Evolutionary conservation across 345 rosid species (phyloP).

Genomic region (Draba incana): DNA sequence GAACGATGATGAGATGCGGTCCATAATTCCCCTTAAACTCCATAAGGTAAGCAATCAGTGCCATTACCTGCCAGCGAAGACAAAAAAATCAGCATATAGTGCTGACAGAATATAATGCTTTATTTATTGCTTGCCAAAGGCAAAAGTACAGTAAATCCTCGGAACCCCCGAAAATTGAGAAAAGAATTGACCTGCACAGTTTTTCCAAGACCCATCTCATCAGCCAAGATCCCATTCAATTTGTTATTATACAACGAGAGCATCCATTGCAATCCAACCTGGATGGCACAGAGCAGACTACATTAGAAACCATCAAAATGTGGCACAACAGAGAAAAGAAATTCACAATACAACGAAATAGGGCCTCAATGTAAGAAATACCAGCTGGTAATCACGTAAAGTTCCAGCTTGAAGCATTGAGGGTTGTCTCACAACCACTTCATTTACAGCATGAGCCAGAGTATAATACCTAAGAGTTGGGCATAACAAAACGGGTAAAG

Average conservation of each 20-base stretch:
- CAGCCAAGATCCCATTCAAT: constrained; percentile 98
- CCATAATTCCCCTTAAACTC: constrained; percentile 99
- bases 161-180: constrained; percentile 24
- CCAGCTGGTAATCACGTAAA: constrained; percentile 98
- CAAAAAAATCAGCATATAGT: constrained; percentile 27
- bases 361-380: constrained; percentile 47
- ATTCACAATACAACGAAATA: constrained; percentile 11
- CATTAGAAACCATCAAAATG: constrained; percentile 14
- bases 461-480: constrained; percentile 70
- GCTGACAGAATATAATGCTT: constrained; percentile 20
- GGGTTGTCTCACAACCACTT: constrained; percentile 87
- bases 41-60: constrained; percentile 98
- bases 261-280: constrained; percentile 99
- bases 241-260: constrained; percentile 97
- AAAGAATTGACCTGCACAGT: constrained; percentile 84
- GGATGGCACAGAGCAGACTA: constrained; percentile 32
- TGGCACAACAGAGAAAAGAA: constrained; percentile 20
- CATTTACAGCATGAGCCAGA: constrained; percentile 99
- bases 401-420: constrained; percentile 96
- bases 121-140: constrained; percentile 24
- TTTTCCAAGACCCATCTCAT: constrained; percentile 99
- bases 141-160: constrained; percentile 12
- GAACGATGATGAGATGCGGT: constrained; percentile 99
- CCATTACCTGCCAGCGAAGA: constrained; percentile 75
- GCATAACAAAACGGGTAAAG: constrained; percentile 14